Percentiles rank a stretch among this genome's conserved stretches.
phyloP scores from a whole-genome alignment of 139 green algal species.

The Zygnema circumcarinatum region DNA sequence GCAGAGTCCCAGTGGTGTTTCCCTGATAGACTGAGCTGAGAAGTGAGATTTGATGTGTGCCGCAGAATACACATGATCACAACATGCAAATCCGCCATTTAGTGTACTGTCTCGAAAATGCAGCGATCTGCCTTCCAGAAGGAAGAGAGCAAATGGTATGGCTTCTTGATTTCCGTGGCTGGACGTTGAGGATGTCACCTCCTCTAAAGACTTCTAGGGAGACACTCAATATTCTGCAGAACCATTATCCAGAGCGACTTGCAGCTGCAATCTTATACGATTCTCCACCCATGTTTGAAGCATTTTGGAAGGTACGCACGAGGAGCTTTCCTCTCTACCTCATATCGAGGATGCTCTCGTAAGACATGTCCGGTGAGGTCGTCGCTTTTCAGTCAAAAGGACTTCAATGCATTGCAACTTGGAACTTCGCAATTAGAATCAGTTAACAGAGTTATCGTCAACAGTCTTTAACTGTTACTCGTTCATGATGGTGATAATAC shows the following conservation, averaged over 20 bases:
- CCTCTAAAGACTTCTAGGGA: constrained; percentile 68
- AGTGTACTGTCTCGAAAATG: constrained; percentile 67
- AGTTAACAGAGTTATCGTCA: too few species aligned
- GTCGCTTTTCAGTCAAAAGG: neutral
- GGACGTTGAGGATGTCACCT: constrained; percentile 59
- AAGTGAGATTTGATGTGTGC: neutral
- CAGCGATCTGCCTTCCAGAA: neutral
- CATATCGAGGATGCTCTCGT: neutral
- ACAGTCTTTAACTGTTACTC: too few species aligned
- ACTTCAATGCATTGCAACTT: neutral
- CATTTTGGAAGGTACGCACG: constrained; percentile 65
- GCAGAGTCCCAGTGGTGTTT: too few species aligned
- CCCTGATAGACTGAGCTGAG: neutral
- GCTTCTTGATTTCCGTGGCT: constrained; percentile 68
- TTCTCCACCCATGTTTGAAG: constrained; percentile 65
- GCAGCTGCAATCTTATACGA: constrained; percentile 62
- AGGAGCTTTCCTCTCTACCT: too few species aligned
- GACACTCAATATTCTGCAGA: constrained; percentile 70
- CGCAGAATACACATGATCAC: constrained; percentile 66
- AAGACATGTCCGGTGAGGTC: neutral
- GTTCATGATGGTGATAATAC: too few species aligned
- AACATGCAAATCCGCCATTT: constrained; percentile 63
- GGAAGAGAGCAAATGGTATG: constrained; percentile 59
- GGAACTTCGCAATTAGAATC: too few species aligned
- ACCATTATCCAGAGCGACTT: constrained; percentile 70